Evolutionary conservation across 805 yeast species (phyloP).

Genomic region (Lipomyces yamanashiensis): DNA sequence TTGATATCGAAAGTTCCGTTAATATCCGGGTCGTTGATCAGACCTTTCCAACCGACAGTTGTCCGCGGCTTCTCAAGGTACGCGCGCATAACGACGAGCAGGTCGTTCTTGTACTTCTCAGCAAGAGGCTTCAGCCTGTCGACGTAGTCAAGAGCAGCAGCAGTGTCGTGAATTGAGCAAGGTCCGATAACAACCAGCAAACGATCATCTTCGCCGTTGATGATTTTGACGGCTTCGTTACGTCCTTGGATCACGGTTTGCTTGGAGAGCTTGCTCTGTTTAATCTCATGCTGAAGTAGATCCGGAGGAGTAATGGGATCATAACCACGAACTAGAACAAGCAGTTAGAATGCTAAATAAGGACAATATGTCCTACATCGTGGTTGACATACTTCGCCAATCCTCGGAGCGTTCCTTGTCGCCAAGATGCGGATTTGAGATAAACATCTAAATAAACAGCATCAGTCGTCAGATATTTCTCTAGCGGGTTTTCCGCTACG

Average conservation of each 20-base stretch:
- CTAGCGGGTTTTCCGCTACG: neutral
- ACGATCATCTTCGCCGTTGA: constrained; percentile 85
- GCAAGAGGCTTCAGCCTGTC: constrained; percentile 61
- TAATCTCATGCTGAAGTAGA: constrained; percentile 82
- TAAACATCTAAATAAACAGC: constrained; percentile 61
- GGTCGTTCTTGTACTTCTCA: constrained; percentile 69
- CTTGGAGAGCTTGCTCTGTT: constrained; percentile 63
- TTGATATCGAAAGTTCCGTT: constrained; percentile 91
- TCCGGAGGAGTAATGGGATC: constrained; percentile 97
- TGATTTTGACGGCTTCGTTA: constrained; percentile 69
- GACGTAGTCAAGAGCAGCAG: constrained; percentile 89
- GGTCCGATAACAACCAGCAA: constrained; percentile 92
- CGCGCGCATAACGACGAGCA: constrained; percentile 93
- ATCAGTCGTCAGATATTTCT: neutral
- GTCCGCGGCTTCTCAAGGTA: constrained; percentile 98
- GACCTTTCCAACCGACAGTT: constrained; percentile 98
- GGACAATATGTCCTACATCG: neutral
- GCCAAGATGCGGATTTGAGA: constrained; percentile 80
- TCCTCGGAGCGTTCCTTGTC: constrained; percentile 76
- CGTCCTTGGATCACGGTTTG: constrained; percentile 75
- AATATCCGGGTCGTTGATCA: constrained; percentile 95
- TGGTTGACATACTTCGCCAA: constrained; percentile 57
- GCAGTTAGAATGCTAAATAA: neutral
- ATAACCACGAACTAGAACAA: constrained; percentile 66
- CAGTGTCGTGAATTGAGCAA: constrained; percentile 94